Evolutionary conservation across 2,329 filamentous ascomycete species (phyloP).

Genomic region (Trichoderma sp.): DNA sequence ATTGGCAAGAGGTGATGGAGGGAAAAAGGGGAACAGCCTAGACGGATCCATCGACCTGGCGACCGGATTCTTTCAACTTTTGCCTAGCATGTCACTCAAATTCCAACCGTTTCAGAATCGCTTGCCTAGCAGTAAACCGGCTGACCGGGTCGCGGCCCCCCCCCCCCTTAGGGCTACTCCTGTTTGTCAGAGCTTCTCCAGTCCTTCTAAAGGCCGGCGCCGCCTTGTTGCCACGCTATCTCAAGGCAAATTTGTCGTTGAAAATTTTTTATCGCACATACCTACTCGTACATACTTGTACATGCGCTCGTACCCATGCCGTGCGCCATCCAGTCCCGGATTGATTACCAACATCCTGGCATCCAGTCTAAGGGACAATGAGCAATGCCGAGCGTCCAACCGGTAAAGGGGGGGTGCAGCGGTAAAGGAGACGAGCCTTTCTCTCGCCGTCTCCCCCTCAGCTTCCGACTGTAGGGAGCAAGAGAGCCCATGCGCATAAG

Average conservation of each 20-base stretch:
- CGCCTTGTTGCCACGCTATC: slow-evolving; percentile 26
- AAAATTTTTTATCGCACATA: not conserved
- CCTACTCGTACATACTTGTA: not conserved
- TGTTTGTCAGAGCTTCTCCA: slow-evolving; percentile 27
- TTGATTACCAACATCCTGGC: slow-evolving; percentile 23
- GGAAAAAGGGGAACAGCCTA: slow-evolving; percentile 18
- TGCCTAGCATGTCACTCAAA: slow-evolving; percentile 27
- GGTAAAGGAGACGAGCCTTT: not conserved
- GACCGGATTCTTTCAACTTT: slow-evolving; percentile 31
- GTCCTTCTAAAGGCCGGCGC: slow-evolving; percentile 7
- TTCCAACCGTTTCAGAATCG: slow-evolving; percentile 28
- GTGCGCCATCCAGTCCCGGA: slow-evolving; percentile 20
- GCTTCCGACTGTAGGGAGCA: slow-evolving; percentile 6
- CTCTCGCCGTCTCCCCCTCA: not conserved
- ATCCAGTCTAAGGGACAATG: not conserved
- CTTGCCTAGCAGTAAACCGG: slow-evolving; percentile 28
- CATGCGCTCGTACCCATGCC: slow-evolving; percentile 1
- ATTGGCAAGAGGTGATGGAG: slow-evolving; percentile 12
- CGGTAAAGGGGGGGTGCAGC: not conserved
- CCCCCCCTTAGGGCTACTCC: slow-evolving; percentile 10
- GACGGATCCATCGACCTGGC: slow-evolving; percentile 29
- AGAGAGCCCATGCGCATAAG: slow-evolving; percentile 10
- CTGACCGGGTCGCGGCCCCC: slow-evolving; percentile 21
- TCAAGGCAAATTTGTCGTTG: not conserved
- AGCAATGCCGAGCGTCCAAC: slow-evolving; percentile 16